Evolutionary conservation across 305 asterid genomes (phyloP).

Genomic region (Salvia sclarea): DNA sequence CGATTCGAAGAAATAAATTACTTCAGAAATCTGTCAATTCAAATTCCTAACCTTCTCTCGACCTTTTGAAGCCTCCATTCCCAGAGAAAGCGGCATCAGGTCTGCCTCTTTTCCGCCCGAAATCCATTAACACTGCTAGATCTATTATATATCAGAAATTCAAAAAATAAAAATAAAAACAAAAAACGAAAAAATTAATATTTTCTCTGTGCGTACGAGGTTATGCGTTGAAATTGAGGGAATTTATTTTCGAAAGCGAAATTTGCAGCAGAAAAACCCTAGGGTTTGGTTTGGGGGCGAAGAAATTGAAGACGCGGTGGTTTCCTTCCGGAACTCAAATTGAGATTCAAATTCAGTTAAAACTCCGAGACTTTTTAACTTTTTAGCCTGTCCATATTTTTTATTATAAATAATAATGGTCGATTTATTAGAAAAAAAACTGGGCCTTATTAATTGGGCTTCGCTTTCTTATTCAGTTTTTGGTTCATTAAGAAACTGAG

Average conservation of each 20-base stretch:
- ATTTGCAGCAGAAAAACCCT: constrained; percentile 28
- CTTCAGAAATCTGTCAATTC: neutral
- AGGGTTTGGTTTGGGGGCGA: constrained; percentile 37
- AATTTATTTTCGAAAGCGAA: neutral
- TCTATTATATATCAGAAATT: constrained; percentile 5
- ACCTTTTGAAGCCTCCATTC: constrained; percentile 46
- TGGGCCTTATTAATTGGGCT: constrained; percentile 12
- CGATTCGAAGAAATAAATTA: neutral
- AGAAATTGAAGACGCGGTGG: constrained; percentile 29
- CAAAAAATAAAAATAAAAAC: neutral
- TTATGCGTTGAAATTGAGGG: neutral
- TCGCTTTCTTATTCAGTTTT: neutral
- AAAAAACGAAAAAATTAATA: neutral
- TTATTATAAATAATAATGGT: neutral
- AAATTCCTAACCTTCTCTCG: constrained; percentile 49
- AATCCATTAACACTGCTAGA: constrained; percentile 39
- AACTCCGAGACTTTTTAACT: constrained; percentile 7
- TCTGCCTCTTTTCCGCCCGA: constrained; percentile 55
- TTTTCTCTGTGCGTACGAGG: neutral
- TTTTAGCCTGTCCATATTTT: constrained; percentile 13
- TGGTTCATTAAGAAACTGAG: too few species aligned
- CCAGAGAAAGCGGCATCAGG: constrained; percentile 37
- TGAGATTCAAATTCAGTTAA: constrained; percentile 39
- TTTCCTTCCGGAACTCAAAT: constrained; percentile 33
- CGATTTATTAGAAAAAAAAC: neutral